Evolutionary conservation across 2,329 filamentous ascomycete species (phyloP).

Genomic region (Apiospora marii): DNA sequence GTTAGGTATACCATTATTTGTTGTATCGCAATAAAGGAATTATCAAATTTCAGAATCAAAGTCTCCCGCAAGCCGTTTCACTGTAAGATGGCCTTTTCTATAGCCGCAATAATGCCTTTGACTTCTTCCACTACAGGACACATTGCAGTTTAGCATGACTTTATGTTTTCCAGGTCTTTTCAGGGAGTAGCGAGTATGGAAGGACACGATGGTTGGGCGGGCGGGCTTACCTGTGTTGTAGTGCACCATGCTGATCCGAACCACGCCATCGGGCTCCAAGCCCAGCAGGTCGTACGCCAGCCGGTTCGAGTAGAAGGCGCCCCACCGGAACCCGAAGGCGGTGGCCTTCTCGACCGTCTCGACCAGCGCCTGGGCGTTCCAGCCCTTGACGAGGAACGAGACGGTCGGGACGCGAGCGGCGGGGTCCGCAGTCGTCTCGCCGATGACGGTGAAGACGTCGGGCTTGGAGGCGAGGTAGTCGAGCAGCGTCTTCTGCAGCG

Average conservation of each 20-base stretch:
- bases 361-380: conserved; percentile 64
- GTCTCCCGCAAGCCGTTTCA: not conserved
- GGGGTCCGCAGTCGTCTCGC: conserved; percentile 57
- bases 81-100: conserved; percentile 22
- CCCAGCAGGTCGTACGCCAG: conserved; percentile 66
- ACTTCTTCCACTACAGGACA: conserved; percentile 26
- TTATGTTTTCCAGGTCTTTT: not conserved
- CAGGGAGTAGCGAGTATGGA: not conserved
- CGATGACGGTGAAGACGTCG: conserved; percentile 63
- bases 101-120: conserved; percentile 27
- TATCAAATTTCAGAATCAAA: not conserved
- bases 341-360: conserved; percentile 66
- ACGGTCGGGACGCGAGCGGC: conserved; percentile 68
- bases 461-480: conserved; percentile 61
- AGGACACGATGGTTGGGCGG: not conserved
- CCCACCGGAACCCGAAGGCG: conserved; percentile 70
- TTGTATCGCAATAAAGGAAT: not conserved
- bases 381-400: conserved; percentile 69
- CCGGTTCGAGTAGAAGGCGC: conserved; percentile 73
- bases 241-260: conserved; percentile 75
- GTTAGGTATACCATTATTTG: not conserved
- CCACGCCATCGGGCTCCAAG: conserved; percentile 67
- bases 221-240: conserved; percentile 62
- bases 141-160: conserved; percentile 12
- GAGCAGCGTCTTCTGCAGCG: conserved; percentile 65